Base-by-base conservation (phyloP, 331 rosid genomes). In the Erythrophleum ivorense region DNA sequence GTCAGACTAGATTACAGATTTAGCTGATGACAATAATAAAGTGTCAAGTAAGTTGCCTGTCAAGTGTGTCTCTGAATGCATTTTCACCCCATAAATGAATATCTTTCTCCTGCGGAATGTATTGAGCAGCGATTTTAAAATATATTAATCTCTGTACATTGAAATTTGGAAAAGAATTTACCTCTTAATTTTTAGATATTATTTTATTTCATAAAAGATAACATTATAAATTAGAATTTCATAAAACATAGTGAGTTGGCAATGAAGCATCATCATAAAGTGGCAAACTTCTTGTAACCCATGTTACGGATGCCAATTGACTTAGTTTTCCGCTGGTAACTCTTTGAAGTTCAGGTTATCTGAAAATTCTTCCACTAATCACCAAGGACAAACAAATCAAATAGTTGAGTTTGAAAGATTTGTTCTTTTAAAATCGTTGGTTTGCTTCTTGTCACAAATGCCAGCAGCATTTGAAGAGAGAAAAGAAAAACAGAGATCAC, bases 1-100 rank as follows among this genome's bases (percentile, higher is more conserved):
- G 18, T 2, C 41, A 62, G 49, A 14, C 24, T 65, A 2, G 16
- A 18, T 57, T 48, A 43, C 36, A 54, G 24, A 43, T 55, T 52
- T 53, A 13, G 53, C 29, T 53, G 33, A 12, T 34, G 9, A 16
- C 18, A 52, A 53, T 24, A 46, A 40, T 31, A 34, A 29, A 34
- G 24, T 53, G 13, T 31, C 4, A 31, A 48, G 48, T 60, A 82
- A 71, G 70, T 84, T 85, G 83, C 92, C 91, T 84, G 70, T 87
- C 89, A 71, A 91, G 87, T 76, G 84, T 87, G 71, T 89, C 91
- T 81, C 88, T 86, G 58, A 91, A 89, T 69, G 88, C 90, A 72
- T 91, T 89, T 60, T 88, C 90, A 71, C 89, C 91, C 91, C 92
- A 89, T 81, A 89, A 80, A 81, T 67, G 84, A 77, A 91, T 14